Evolutionary conservation across 805 yeast genomes (phyloP), one percentile per base, ranked within the genome.

Genomic region (Candida sanyiensis): DNA sequence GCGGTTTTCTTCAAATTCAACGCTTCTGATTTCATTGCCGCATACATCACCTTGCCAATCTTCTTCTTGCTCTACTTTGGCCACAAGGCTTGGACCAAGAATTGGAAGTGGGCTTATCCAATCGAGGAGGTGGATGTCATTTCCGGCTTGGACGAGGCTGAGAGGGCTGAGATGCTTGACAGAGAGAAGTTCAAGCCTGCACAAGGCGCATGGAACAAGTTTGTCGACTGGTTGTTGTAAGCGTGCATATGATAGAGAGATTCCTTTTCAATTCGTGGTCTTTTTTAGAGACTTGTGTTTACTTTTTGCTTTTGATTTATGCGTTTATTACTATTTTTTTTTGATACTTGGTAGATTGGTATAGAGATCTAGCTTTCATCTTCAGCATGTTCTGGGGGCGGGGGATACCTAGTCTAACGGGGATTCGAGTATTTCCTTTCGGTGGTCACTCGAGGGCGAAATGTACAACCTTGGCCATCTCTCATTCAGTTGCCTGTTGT

Each of bases 31-130:
- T 82, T 82, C 50, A 61, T 82, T 36, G 88, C 89, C 24, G 83
- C 88, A 8, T 82, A 82, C 59, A 67, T 82, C 43, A 80, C 87
- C 0, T 54, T 82, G 35, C 84, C 82, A 25, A 66, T 74, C 41
- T 69, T 76, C 46, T 43, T 73, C 3, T 61, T 61, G 5, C 62
- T 82, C 32, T 81, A 75, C 57, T 44, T 72, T 31, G 83, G 78
- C 6, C 87, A 80, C 60, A 73, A 75, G 49, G 6, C 67, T 5
- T 75, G 67, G 58, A 60, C 63, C 26, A 64, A 61, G 34, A 68
- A 69, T 36, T 65, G 65, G 59, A 58, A 51, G 31, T 68, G 74
- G 67, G 61, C 69, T 43, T 63, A 64, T 18, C 78, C 83, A 18
- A 58, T 70, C 3, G 76, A 72, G 27, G 74, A 77, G 42, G 67